These are phyloP conservation scores for Scleroderma citrinum DNA, from an alignment of 768 basidiomycete species.

Conservation along the genomic window DNA sequence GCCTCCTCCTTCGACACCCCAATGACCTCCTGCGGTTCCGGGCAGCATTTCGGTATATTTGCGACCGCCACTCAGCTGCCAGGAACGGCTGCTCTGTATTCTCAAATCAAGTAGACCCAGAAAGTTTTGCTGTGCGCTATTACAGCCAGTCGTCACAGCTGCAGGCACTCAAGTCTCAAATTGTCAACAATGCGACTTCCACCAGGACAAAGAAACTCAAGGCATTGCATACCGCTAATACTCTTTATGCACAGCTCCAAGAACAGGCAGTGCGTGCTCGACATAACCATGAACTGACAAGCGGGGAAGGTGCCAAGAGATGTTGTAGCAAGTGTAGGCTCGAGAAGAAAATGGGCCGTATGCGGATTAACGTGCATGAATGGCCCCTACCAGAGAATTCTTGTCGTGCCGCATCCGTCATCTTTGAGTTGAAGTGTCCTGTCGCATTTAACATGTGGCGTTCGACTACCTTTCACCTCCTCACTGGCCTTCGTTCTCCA, in stretches of 20 bases:
- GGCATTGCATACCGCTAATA: conserved; percentile 12
- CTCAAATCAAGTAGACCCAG: conserved; percentile 6
- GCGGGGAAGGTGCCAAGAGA: background rate
- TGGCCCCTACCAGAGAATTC: no score
- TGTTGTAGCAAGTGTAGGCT: conserved; percentile 24
- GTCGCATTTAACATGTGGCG: no score
- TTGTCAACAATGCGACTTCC: conserved; percentile 23
- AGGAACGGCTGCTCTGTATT: conserved; percentile 30
- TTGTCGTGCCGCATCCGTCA: no score
- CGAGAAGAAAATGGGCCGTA: conserved; percentile 6
- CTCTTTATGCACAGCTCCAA: background rate
- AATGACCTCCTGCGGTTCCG: conserved; percentile 24
- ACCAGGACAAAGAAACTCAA: background rate
- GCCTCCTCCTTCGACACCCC: conserved; percentile 25
- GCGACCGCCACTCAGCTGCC: conserved; percentile 19
- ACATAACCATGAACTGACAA: background rate
- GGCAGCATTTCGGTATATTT: conserved; percentile 27
- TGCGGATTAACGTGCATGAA: no score
- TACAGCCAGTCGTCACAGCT: conserved; percentile 22
- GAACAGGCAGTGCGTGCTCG: background rate
- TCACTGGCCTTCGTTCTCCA: conserved; percentile 28
- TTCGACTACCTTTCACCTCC: conserved; percentile 28
- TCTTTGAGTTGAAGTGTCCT: no score
- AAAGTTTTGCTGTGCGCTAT: conserved; percentile 31
- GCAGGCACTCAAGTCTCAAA: conserved; percentile 21